Conservation (phyloP, 768 basidiomycete species). For the Rhizopogon roseolus region DNA sequence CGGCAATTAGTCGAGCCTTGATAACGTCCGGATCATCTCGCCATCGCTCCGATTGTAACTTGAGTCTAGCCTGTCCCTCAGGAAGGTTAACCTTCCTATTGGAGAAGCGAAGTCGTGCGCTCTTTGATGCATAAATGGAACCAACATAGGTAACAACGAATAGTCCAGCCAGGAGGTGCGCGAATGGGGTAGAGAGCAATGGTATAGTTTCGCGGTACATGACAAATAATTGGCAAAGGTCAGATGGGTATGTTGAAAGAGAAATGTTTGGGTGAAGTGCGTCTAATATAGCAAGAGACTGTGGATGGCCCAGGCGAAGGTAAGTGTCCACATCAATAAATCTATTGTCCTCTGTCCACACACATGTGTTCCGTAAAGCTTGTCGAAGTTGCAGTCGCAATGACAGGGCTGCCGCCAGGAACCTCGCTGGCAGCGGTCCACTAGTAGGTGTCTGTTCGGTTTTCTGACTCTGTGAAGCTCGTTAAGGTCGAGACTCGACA, state of each 20-base stretch:
- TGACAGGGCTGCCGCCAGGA: background rate
- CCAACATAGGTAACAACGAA: conserved; percentile 75
- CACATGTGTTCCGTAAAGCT: background rate
- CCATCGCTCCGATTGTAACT: conserved; percentile 44
- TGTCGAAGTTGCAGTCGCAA: background rate
- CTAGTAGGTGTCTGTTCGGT: background rate
- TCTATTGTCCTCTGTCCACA: background rate
- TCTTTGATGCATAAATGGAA: conserved; percentile 72
- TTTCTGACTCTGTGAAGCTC: background rate
- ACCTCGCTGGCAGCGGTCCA: background rate
- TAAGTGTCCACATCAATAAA: background rate
- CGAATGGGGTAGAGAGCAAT: conserved; percentile 28
- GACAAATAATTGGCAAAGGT: background rate
- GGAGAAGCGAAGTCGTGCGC: conserved; percentile 52
- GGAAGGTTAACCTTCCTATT: conserved; percentile 20
- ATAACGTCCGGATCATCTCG: conserved; percentile 87
- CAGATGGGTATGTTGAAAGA: background rate
- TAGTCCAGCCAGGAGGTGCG: conserved; percentile 52
- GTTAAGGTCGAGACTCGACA: too few relatives aligned
- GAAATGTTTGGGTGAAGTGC: background rate
- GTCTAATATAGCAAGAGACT: background rate
- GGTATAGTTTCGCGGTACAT: conserved; percentile 6
- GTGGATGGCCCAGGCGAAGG: background rate
- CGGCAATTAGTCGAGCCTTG: conserved; percentile 68
- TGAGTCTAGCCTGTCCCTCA: conserved; percentile 25